Evolutionary conservation across 805 yeast species (phyloP), one percentile per base, ranked within the genome.

Genomic region (Metschnikowia aberdeeniae): DNA sequence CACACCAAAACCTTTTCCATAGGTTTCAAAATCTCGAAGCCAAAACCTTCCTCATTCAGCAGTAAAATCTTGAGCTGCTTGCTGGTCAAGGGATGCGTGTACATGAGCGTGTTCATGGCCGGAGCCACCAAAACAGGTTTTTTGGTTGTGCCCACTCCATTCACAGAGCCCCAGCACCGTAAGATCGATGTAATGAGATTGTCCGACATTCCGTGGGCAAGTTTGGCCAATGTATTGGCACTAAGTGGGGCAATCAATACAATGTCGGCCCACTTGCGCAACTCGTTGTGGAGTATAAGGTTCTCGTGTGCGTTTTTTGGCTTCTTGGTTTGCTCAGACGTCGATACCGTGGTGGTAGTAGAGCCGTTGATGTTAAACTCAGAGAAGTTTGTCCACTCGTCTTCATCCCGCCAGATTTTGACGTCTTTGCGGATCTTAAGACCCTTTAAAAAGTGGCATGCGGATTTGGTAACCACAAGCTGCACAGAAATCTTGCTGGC

Each of bases 341-440:
- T 52, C 6, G 62, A 45, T 3, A 59, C 47, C 4, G 62, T 51
- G 13, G 62, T 53, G 24, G 59, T 55, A 0, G 57, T 47, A 13
- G 46, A 34, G 19, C 48, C 34, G 40, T 43, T 49, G 28, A 46
- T 47, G 32, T 55, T 50, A 34, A 53, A 47, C 41, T 66, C 71
- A 40, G 59, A 59, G 41, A 60, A 68, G 45, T 70, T 69, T 12
- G 68, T 76, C 99, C 99, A 92, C 66, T 92, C 98, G 62, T 93
- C 99, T 47, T 78, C 77, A 60, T 93, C 97, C 59, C 90, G 77
- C 98, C 98, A 92, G 13, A 90, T 80, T 49, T 82, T 83, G 20
- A 89, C 88, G 55, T 83, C 83, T 13, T 84, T 75, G 19, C 86
- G 63, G 59, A 79, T 65, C 56, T 80, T 64, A 42, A 84, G 63